A percentile compares a stretch with the other conserved stretches of the same genome.
Conservation (phyloP, 495 filamentous ascomycete genomes). For the Tuber calosporum region DNA sequence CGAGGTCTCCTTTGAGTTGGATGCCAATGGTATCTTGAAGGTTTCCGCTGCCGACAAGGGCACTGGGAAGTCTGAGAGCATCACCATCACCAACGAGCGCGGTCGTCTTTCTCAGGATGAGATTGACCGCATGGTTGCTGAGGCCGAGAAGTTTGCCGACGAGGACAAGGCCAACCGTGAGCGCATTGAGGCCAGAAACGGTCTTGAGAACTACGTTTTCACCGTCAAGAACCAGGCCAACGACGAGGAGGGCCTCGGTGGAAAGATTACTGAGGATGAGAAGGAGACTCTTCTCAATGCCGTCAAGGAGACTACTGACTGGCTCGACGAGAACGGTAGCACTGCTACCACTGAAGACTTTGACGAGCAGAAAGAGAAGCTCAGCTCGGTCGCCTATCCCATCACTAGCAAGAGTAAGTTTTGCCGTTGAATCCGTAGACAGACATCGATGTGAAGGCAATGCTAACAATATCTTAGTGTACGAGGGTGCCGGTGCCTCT, state of each 20-base stretch:
- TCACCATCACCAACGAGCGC: slow-evolving; percentile 98
- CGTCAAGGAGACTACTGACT: slow-evolving; percentile 94
- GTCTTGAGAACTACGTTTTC: slow-evolving; percentile 94
- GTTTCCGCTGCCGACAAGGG: slow-evolving; percentile 94
- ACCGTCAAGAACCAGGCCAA: slow-evolving; percentile 98
- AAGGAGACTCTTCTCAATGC: slow-evolving; percentile 95
- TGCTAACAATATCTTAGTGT: slow-evolving; percentile 55
- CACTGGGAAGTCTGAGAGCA: slow-evolving; percentile 90
- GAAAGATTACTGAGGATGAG: slow-evolving; percentile 97
- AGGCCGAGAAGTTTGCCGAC: slow-evolving; percentile 96
- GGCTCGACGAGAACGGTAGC: slow-evolving; percentile 92
- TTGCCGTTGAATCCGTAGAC: not conserved
- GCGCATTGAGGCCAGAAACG: slow-evolving; percentile 91
- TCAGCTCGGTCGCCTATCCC: slow-evolving; percentile 90
- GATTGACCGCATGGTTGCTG: slow-evolving; percentile 94
- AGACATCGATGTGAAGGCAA: slow-evolving; percentile 7
- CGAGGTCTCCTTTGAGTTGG: slow-evolving; percentile 93
- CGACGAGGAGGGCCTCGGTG: slow-evolving; percentile 92
- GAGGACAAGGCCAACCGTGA: slow-evolving; percentile 96
- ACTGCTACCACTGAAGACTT: slow-evolving; percentile 88
- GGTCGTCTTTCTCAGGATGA: slow-evolving; percentile 91
- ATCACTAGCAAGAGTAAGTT: slow-evolving; percentile 79
- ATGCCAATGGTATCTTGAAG: slow-evolving; percentile 97
- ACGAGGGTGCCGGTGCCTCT: slow-evolving; percentile 55
- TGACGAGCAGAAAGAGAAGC: slow-evolving; percentile 98